phyloP scores from a whole-genome alignment of 768 basidiomycete genomes.

The Mrakia frigida region DNA sequence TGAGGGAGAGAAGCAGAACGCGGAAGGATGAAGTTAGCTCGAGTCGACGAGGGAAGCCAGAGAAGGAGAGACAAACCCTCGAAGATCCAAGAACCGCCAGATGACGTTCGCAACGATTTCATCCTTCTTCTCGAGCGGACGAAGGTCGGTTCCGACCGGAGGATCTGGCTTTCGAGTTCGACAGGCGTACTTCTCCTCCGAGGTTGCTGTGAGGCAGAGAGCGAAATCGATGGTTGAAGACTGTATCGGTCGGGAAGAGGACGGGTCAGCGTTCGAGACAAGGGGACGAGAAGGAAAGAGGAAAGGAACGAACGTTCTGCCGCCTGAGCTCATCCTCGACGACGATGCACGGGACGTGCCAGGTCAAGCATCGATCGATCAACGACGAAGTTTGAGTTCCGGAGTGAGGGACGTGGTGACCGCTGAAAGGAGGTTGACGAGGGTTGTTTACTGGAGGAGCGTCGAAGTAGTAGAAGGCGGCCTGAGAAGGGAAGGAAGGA shows the following conservation, averaged over 20 bases:
- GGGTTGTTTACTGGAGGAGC: slow-evolving; percentile 34
- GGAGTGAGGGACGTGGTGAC: slow-evolving; percentile 58
- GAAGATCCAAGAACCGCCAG: slow-evolving; percentile 92
- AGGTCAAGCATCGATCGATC: slow-evolving; percentile 77
- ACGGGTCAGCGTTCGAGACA: not conserved
- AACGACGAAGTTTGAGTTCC: slow-evolving; percentile 75
- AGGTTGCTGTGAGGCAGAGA: slow-evolving; percentile 86
- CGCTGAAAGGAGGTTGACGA: slow-evolving; percentile 73
- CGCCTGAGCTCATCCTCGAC: slow-evolving; percentile 92
- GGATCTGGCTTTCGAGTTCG: slow-evolving; percentile 60
- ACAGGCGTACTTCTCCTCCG: slow-evolving; percentile 67
- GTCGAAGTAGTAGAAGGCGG: slow-evolving; percentile 47
- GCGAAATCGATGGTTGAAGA: slow-evolving; percentile 97
- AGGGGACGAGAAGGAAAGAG: not conserved
- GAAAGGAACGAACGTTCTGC: slow-evolving; percentile 64
- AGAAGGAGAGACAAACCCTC: slow-evolving; percentile 62
- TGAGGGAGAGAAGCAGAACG: slow-evolving; percentile 43
- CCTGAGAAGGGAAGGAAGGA: slow-evolving; percentile 26
- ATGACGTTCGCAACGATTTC: slow-evolving; percentile 97
- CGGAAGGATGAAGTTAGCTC: not conserved
- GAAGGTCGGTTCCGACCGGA: slow-evolving; percentile 39
- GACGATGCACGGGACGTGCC: slow-evolving; percentile 77
- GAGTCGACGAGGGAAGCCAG: not conserved
- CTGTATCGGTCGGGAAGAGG: slow-evolving; percentile 46
- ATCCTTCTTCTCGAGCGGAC: slow-evolving; percentile 88